Base-by-base conservation (phyloP, 2,329 filamentous ascomycete genomes). In the Trichoderma arundinaceum region DNA sequence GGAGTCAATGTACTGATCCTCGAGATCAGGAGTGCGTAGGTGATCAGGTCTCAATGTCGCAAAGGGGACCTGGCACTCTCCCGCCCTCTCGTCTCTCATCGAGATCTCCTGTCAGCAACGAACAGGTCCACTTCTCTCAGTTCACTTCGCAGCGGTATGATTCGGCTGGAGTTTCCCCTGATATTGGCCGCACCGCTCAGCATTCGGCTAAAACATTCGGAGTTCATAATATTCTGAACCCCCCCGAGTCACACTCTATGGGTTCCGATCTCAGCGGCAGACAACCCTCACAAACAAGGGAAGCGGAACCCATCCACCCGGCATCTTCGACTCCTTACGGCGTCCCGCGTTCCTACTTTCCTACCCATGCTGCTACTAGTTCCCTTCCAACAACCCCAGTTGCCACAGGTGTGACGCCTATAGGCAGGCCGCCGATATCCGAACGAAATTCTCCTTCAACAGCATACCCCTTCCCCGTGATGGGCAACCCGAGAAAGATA, bases 21-120 rank as follows among this genome's bases (percentile, higher is more conserved):
- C 77, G 77, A 77, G 81, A 79, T 78, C 78, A 79, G 75, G 78
- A 78, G 78, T 77, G 78, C 77, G 79, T 77, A 82, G 83, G 84
- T 81, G 84, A 85, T 78, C 82, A 82, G 83, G 79, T 79, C 81
- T 83, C 85, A 81, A 89, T 89, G 87, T 88, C 86, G 80, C 84
- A 87, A 81, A 83, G 82, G 80, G 83, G 81, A 73, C 77, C 82
- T 82, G 81, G 80, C 78, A 79, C 84, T 83, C 81, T 78, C 76
- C 81, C 84, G 81, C 77, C 80, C 76, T 84, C 84, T 78, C 83
- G 79, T 74, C 80, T 77, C 71, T 77, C 79, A 69, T 80, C 81
- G 69, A 79, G 76, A 72, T 82, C 81, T 64, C 78, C 82, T 68
- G 71, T 77, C 68, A 74, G 75, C 74, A 76, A 76, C 69, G 71